phyloP scores from a whole-genome alignment of 768 basidiomycete genomes.

The Suillus fuscotomentosus region DNA sequence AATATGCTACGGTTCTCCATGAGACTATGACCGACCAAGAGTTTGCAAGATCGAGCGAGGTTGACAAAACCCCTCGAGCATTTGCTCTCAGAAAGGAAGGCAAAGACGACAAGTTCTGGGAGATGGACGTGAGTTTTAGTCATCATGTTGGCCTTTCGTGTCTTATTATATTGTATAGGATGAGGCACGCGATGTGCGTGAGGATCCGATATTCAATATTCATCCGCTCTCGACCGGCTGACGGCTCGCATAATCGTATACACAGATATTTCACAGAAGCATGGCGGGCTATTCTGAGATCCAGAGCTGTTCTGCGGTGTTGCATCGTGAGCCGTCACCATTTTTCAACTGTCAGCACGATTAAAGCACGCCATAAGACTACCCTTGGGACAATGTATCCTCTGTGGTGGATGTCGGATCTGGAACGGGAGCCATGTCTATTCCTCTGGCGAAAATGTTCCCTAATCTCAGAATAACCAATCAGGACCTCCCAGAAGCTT shows the following conservation, averaged over 20 bases:
- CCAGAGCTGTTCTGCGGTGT: slow-evolving; percentile 23
- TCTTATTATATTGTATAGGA: slow-evolving; percentile 5
- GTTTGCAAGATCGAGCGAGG: slow-evolving; percentile 20
- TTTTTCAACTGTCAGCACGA: neutral
- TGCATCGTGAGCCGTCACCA: slow-evolving; percentile 15
- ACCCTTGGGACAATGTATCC: too few relatives aligned
- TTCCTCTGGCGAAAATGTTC: too few relatives aligned
- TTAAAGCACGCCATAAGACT: too few relatives aligned
- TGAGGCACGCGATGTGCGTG: slow-evolving; percentile 17
- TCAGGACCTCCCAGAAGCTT: too few relatives aligned
- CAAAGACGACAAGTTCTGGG: slow-evolving; percentile 19
- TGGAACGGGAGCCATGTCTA: too few relatives aligned
- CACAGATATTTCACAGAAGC: slow-evolving; percentile 21
- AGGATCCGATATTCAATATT: too few relatives aligned
- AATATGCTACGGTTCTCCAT: slow-evolving; percentile 18
- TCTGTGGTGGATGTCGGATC: too few relatives aligned
- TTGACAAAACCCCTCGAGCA: slow-evolving; percentile 19
- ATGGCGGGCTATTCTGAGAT: slow-evolving; percentile 20
- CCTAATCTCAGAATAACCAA: too few relatives aligned
- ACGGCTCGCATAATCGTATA: neutral
- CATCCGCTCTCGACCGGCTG: neutral
- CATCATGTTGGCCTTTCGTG: neutral
- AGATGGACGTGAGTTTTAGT: slow-evolving; percentile 21
- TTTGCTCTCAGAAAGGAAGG: slow-evolving; percentile 18
- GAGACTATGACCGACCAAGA: slow-evolving; percentile 25